Percentiles rank a stretch among this genome's conserved stretches.
Conservation (phyloP, 257 asterid species). For the Voacanga thouarsii region DNA sequence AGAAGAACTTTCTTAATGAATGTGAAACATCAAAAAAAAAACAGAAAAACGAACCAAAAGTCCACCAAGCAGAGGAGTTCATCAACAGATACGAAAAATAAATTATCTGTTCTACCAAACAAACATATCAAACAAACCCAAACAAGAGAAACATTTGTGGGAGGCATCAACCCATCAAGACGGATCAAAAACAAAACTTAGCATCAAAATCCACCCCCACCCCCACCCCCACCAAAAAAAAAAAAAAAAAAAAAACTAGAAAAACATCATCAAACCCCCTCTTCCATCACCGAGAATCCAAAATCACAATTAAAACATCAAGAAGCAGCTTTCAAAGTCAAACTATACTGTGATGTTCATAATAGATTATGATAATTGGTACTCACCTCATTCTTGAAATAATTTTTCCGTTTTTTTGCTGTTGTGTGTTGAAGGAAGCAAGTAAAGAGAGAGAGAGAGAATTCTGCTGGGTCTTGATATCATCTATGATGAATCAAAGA, state of each 20-base stretch:
- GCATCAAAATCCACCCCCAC: not conserved
- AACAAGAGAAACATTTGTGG: not conserved
- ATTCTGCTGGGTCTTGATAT: not conserved
- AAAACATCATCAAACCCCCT: too few relatives aligned
- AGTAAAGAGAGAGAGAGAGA: not conserved
- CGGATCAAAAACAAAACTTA: not conserved
- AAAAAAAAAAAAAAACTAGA: not conserved
- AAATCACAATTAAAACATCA: not conserved
- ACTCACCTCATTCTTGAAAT: not conserved
- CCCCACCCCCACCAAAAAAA: too few relatives aligned
- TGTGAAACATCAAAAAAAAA: not conserved
- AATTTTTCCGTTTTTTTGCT: not conserved
- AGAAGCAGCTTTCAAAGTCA: not conserved
- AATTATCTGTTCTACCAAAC: not conserved
- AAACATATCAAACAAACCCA: not conserved
- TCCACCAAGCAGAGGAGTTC: conserved; percentile 1
- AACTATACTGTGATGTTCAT: not conserved
- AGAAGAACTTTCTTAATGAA: not conserved
- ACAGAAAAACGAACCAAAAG: conserved; percentile 7
- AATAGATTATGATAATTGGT: not conserved
- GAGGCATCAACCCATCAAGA: not conserved
- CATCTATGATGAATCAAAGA: not conserved
- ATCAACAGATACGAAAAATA: not conserved
- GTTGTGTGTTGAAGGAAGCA: conserved; percentile 11
- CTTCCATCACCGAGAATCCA: not conserved